Base-by-base conservation (phyloP, 2,329 filamentous ascomycete genomes). In the Pseudophaeomoniella oleicola region DNA sequence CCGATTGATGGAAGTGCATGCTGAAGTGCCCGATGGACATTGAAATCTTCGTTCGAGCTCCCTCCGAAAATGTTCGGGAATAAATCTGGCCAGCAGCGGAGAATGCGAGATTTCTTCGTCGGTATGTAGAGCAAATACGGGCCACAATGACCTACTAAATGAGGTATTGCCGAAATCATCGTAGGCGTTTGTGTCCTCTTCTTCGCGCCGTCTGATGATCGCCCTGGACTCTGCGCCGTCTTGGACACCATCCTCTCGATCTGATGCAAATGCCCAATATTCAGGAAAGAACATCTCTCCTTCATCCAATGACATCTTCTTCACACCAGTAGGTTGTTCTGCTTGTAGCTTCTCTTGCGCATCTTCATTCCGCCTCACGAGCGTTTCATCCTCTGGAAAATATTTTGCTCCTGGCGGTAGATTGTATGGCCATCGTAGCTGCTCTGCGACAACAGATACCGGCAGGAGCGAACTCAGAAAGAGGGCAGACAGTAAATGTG, bases 1-100 rank as follows among this genome's bases (percentile, higher is more conserved):
- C 14, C 68, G 63, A 11, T 61, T 60, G 44, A 77, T 74, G 3
- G 58, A 63, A 4, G 62, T 57, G 50, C 75, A 79, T 29, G 59
- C 58, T 14, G 49, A 56, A 0, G 72, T 77, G 13, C 63, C 69
- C 4, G 58, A 49, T 0, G 75, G 75, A 49, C 75, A 78, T 41
- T 68, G 51, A 47, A 74, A 79, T 34, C 22, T 27, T 27, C n/a
- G 6, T n/a, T 27, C 22, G 6, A 27, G 22, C 22, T 27, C 9
- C n/a, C n/a, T 6, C 9, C 22, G 22, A 9, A 27, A 27, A 27
- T 27, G 22, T 27, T n/a, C 22, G 9, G 22, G 22, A 6, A 27
- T 9, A 27, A 27, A 27, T 27, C 22, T 27, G 22, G 22, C 22
- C 22, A 27, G n/a, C 22, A 27, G n/a, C 22, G 22, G 22, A 27